Base-by-base conservation (phyloP, 306 rosid species). In the Prunus mira region DNA sequence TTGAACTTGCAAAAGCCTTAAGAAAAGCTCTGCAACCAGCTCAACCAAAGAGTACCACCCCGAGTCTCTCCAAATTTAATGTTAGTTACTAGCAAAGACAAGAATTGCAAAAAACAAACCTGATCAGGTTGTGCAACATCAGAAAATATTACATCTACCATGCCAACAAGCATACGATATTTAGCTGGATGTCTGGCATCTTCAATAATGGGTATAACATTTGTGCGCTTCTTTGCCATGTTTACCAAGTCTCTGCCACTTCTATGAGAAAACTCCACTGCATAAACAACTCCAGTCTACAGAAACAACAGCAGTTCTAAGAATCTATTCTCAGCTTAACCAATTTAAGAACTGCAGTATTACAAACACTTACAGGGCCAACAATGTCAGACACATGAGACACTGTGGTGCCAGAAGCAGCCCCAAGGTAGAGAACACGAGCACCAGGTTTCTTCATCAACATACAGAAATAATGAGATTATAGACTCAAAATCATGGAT, bases 91-190 rank as follows among this genome's bases (percentile, higher is more conserved):
- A 12, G 18, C 41, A 27, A 51, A 28, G 2, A 65, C 13, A 1
- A 64, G 30, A 12, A 3, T 2, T 32, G 32, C 58, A 69, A 76
- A 50, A n/a, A 9, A 69, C 79, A 77, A 45, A 94, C 98, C 97
- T 92, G 98, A 84, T 94, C 97, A 6, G 97, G 98, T 77, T 92
- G 97, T 5, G 99, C 99, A 82, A 94, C 99, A 83, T 95, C 99
- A 41, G 97, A 88, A 88, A 95, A 95, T 61, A 95, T 83, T 12
- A 95, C 97, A 87, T 95, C 97, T 11, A 95, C 98, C 93, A 95
- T 90, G 65, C 97, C 96, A 58, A 95, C 93, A 67, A 95, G 80
- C 97, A 90, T 90, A 65, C 97, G 82, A 84, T 95, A 95, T 65
- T 88, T 95, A 0, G 92, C 84, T 12, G 96, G 97, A 83, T 92